phyloP scores from a whole-genome alignment of 1,284 basidiomycete species.

The Ceraceosorus guamensis region DNA sequence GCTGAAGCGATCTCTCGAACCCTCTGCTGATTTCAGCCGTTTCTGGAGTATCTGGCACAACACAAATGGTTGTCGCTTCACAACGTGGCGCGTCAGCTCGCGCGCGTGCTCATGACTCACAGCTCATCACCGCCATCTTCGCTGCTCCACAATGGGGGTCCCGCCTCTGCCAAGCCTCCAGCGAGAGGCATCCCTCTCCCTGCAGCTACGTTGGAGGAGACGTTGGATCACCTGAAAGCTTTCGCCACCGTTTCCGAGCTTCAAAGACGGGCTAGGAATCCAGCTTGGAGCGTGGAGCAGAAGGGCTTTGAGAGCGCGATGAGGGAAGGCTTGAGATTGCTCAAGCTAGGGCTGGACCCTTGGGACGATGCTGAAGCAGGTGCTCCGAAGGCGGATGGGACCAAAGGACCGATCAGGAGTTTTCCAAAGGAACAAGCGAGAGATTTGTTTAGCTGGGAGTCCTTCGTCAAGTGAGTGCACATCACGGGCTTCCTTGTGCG shows the following conservation, averaged over 20 bases:
- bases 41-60: slow-evolving; percentile 59
- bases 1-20: too few relatives aligned
- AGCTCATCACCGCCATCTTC: slow-evolving; percentile 47
- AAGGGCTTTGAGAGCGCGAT: slow-evolving; percentile 19
- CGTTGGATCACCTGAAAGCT: slow-evolving; percentile 19
- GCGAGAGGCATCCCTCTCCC: slow-evolving; percentile 7
- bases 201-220: slow-evolving; percentile 20
- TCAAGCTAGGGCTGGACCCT: slow-evolving; percentile 29
- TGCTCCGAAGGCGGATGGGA: slow-evolving; percentile 1
- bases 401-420: background rate
- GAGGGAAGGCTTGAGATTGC: slow-evolving; percentile 12
- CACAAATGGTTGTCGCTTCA: slow-evolving; percentile 68
- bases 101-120: slow-evolving; percentile 58
- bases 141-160: slow-evolving; percentile 21
- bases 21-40: slow-evolving; percentile 44
- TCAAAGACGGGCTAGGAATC: slow-evolving; percentile 33
- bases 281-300: slow-evolving; percentile 33
- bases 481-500: slow-evolving; percentile 9
- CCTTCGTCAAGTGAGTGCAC: slow-evolving; percentile 36
- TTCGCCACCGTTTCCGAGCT: slow-evolving; percentile 40
- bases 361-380: slow-evolving; percentile 9
- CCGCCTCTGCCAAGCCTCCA: slow-evolving; percentile 20
- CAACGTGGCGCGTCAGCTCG: slow-evolving; percentile 62
- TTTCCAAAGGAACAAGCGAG: slow-evolving; percentile 8
- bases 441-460: slow-evolving; percentile 9